phyloP scores from a whole-genome alignment of 805 yeast species.

The Cephaloascus fragrans region DNA sequence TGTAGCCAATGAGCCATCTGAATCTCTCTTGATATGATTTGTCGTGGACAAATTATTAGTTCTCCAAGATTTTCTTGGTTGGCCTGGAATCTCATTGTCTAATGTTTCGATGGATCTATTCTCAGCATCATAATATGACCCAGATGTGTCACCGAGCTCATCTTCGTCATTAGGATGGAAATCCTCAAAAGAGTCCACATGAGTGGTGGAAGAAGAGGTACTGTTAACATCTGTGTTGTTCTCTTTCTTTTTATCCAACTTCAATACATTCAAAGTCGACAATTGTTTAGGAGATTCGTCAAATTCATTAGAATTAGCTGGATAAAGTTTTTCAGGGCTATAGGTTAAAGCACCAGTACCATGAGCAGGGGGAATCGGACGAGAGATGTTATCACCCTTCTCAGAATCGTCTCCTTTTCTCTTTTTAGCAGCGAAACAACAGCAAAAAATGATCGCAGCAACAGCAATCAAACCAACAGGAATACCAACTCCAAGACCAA shows the following conservation, averaged over 20 bases:
- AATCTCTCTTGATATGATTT: constrained; percentile 36
- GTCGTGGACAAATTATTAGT: constrained; percentile 21
- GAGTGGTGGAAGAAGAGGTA: constrained; percentile 42
- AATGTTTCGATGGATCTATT: constrained; percentile 1
- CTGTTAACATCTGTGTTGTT: constrained; percentile 17
- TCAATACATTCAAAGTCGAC: constrained; percentile 41
- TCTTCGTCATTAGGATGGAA: constrained; percentile 8
- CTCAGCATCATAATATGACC: constrained; percentile 4
- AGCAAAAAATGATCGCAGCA: constrained; percentile 37
- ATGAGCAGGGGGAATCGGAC: constrained; percentile 19
- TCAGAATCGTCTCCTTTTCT: constrained; percentile 10
- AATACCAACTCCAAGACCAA: constrained; percentile 83
- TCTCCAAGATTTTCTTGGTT: constrained; percentile 54
- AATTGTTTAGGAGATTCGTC: constrained; percentile 24
- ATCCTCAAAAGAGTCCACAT: constrained; percentile 30
- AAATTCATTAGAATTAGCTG: constrained; percentile 10
- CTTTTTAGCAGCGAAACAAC: constrained; percentile 35
- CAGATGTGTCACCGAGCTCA: constrained; percentile 8
- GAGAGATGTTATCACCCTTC: constrained; percentile 16
- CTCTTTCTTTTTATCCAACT: constrained; percentile 32
- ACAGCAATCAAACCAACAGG: constrained; percentile 48
- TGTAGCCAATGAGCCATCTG: constrained; percentile 68
- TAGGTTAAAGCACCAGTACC: constrained; percentile 12
- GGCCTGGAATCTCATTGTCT: constrained; percentile 11
- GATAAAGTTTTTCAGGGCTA: background rate